Conservation (phyloP, 1,284 basidiomycete genomes). For the Grifola frondosa region DNA sequence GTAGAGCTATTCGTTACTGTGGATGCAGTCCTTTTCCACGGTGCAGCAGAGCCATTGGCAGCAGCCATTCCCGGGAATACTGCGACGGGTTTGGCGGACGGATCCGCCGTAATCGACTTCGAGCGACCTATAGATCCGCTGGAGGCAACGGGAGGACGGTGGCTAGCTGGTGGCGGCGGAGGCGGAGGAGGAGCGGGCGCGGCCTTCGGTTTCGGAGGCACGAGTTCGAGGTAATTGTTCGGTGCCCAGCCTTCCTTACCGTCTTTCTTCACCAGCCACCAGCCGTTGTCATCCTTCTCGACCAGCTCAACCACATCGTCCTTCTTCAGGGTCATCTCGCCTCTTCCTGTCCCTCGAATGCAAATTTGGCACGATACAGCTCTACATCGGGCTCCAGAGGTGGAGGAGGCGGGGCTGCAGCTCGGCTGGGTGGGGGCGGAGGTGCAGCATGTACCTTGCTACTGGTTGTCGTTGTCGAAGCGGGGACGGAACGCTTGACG, state of each 20-base stretch:
- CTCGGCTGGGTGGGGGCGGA: slow-evolving; percentile 54
- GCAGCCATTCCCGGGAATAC: slow-evolving; percentile 72
- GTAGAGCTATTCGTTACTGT: slow-evolving; percentile 33
- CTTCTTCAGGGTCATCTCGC: slow-evolving; percentile 88
- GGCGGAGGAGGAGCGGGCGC: slow-evolving; percentile 66
- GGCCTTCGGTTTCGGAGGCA: slow-evolving; percentile 59
- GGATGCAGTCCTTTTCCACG: slow-evolving; percentile 66
- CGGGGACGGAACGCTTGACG: slow-evolving; percentile 30
- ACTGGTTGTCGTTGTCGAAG: slow-evolving; percentile 27
- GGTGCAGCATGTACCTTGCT: slow-evolving; percentile 35
- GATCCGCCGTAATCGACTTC: slow-evolving; percentile 51
- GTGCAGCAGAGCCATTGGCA: slow-evolving; percentile 63
- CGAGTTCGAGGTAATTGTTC: slow-evolving; percentile 87
- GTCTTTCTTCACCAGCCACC: slow-evolving; percentile 95
- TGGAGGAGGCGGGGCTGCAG: slow-evolving; percentile 44
- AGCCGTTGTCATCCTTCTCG: slow-evolving; percentile 93
- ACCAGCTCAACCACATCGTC: slow-evolving; percentile 92
- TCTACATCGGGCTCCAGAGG: slow-evolving; percentile 69
- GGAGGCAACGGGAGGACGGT: slow-evolving; percentile 37
- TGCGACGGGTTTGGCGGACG: slow-evolving; percentile 65
- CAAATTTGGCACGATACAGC: slow-evolving; percentile 84
- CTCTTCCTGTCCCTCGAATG: slow-evolving; percentile 88
- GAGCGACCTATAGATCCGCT: slow-evolving; percentile 31
- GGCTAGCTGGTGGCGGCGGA: slow-evolving; percentile 53
- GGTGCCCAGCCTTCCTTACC: slow-evolving; percentile 93